These are phyloP conservation scores for Tolypocladium sp. DNA, from an alignment of 2,329 filamentous ascomycete genomes.

Conservation along the genomic window DNA sequence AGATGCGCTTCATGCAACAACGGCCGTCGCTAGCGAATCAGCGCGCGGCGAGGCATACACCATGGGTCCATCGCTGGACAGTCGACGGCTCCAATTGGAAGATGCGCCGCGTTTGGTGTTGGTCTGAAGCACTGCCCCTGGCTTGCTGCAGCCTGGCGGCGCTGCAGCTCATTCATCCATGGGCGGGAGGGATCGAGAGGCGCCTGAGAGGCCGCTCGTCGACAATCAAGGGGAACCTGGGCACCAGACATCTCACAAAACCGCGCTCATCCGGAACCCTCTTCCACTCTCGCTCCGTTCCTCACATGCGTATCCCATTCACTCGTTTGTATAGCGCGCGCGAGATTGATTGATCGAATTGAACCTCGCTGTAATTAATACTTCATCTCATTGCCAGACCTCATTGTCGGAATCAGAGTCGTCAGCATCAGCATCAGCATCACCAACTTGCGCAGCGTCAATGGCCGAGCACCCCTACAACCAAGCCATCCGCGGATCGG, in stretches of 20 bases:
- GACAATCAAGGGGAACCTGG: not conserved
- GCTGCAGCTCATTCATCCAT: not conserved
- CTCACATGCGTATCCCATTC: not conserved
- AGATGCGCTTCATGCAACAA: conserved; percentile 17
- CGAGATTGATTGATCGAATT: not conserved
- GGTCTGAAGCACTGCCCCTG: conserved; percentile 1
- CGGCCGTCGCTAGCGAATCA: conserved; percentile 21
- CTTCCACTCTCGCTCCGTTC: not conserved
- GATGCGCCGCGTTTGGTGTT: not conserved
- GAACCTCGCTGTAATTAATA: not conserved
- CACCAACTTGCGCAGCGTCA: not conserved
- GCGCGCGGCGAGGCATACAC: not conserved
- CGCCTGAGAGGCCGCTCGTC: not conserved
- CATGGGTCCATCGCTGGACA: not conserved
- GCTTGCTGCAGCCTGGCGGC: not conserved
- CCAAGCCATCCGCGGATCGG: conserved; percentile 3
- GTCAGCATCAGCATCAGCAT: not conserved
- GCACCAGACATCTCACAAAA: not conserved
- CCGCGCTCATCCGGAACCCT: not conserved
- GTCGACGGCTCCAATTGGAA: not conserved
- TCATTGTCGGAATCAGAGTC: not conserved
- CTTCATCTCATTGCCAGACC: not conserved
- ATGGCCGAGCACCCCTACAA: conserved; percentile 7
- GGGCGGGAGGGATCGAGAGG: not conserved
- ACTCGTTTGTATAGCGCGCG: not conserved